Evolutionary conservation across 73 alveolate species (phyloP), one percentile per base, ranked within the genome.

Genomic region (Breviolum minutum): DNA sequence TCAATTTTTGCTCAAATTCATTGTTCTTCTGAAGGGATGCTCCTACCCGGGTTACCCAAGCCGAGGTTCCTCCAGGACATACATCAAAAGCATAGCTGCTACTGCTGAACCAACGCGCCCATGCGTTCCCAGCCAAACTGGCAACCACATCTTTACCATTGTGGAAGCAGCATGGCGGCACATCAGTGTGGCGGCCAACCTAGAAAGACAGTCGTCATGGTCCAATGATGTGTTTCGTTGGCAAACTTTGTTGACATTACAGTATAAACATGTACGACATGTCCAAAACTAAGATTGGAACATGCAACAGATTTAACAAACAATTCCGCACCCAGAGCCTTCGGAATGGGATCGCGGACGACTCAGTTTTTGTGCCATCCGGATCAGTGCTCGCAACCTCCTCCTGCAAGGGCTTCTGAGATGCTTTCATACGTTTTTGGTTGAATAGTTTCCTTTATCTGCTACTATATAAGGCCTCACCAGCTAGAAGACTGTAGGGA

Each of bases 121-220:
- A 32, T 69, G 95, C 77, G 87, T 70, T 30, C 63, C 96, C 61
- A 90, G 69, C 60, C 63, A 90, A 40, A 90, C 96, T 10, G 96
- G 96, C 27, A 90, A 76, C 96, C 96, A 90, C 64, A 90, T 90
- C 96, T 90, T 90, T 29, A 90, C 96, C n/a, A 90, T 79, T n/a
- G 73, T 77, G 22, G 96, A 90, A 3, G 96, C 96, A 6, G 96
- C 96, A 71, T 90, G 96, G 63, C 96, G 96, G 69, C 96, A 90
- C 96, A 90, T 90, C 62, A 90, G 20, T 8, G 96, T 90, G 87
- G 79, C 74, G 4, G 96, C 96, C 87, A 90, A 29, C 96, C 96
- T 90, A 64, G 22, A 32, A 48, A 9, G 3, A 40, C 54, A 40
- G 54, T 40, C 54, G 54, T 40, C 54, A 40, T 40, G 54, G 5